Percentiles rank a stretch among this genome's conserved stretches.
Evolutionary conservation across 306 rosid species (phyloP).

Genomic region (Hippophae tibetana): DNA sequence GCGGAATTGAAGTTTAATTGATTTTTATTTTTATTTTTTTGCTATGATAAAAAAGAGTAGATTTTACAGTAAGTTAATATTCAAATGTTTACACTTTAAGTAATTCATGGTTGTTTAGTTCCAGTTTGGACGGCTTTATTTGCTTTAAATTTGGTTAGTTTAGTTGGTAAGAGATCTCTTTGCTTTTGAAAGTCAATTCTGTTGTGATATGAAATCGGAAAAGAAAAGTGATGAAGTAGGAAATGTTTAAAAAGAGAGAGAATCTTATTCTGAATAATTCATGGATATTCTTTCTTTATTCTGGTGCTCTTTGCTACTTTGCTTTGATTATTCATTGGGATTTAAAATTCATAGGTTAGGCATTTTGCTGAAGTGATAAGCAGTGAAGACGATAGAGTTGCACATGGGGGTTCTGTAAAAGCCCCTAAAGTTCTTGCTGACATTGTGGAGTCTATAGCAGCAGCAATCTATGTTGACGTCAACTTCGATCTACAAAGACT

Average conservation of each 20-base stretch:
- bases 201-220: no score
- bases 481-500: conserved; percentile 37
- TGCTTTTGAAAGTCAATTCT: no score
- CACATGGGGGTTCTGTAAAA: conserved; percentile 50
- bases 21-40: no score
- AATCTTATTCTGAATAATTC: neutral
- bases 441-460: conserved; percentile 68
- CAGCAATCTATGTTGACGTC: conserved; percentile 56
- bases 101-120: no score
- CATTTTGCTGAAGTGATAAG: conserved; percentile 41
- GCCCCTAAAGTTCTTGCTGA: conserved; percentile 93
- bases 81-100: no score
- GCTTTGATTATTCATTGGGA: neutral
- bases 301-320: neutral
- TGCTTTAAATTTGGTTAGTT: no score
- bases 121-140: no score
- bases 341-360: conserved; percentile 25
- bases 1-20: no score
- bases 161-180: no score
- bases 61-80: no score
- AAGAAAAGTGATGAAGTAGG: no score
- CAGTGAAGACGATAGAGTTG: conserved; percentile 24
- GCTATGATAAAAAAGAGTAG: no score
- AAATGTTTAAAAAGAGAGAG: neutral
- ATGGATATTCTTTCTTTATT: neutral